Percentiles rank a stretch among this genome's conserved stretches.
Evolutionary conservation across 331 rosid genomes (phyloP).

Genomic region (Quercus phellos): DNA sequence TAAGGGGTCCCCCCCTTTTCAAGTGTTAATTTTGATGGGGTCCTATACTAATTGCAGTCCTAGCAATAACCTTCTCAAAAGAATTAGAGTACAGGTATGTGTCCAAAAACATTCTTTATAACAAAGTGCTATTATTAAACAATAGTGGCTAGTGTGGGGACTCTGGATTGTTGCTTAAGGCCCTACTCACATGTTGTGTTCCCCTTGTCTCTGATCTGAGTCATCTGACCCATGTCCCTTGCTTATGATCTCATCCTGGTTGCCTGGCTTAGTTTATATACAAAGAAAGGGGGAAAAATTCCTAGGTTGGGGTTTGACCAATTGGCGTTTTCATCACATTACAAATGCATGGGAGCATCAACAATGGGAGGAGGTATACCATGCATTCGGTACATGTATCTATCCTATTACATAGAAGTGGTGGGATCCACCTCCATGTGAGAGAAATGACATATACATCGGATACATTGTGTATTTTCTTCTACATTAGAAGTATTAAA

Average conservation of each 20-base stretch:
- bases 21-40: background rate
- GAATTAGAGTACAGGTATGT: background rate
- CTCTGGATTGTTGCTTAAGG: background rate
- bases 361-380: too few relatives aligned
- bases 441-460: too few relatives aligned
- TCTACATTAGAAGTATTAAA: too few relatives aligned
- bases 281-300: too few relatives aligned
- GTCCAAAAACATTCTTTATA: constrained; percentile 18
- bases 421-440: too few relatives aligned
- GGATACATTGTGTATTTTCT: too few relatives aligned
- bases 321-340: background rate
- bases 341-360: too few relatives aligned
- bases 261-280: too few relatives aligned
- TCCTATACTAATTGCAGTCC: background rate
- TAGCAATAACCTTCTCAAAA: background rate
- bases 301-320: background rate
- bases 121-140: background rate
- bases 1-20: background rate
- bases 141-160: background rate
- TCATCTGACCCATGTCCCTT: background rate
- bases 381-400: too few relatives aligned
- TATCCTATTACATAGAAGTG: too few relatives aligned
- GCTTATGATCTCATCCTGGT: background rate
- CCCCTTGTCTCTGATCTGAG: background rate
- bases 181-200: constrained; percentile 29